Conservation (phyloP, 805 yeast species). For the Candida taoyuanica region DNA sequence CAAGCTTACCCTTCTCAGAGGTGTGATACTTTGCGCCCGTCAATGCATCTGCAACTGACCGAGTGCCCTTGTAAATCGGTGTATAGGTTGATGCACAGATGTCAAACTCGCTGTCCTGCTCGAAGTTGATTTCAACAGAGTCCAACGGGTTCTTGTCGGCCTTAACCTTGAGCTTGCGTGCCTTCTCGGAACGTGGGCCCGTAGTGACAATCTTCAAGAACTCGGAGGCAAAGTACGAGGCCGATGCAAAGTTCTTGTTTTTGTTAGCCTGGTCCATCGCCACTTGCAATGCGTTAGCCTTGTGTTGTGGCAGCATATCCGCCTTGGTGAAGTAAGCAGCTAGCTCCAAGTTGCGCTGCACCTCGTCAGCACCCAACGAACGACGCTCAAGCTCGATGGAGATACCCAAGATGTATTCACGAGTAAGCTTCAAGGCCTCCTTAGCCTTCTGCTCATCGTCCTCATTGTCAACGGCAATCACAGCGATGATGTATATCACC, state of each 20-base stretch:
- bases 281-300: constrained; percentile 83
- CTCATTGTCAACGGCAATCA: constrained; percentile 63
- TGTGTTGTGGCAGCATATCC: constrained; percentile 76
- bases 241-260: constrained; percentile 80
- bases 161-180: constrained; percentile 72
- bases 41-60: constrained; percentile 68
- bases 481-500: constrained; percentile 69
- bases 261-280: constrained; percentile 93
- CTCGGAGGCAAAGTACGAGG: constrained; percentile 85
- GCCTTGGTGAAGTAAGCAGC: constrained; percentile 95
- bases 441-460: constrained; percentile 75
- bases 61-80: constrained; percentile 80
- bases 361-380: constrained; percentile 60
- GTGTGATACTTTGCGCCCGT: constrained; percentile 86
- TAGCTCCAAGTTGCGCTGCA: constrained; percentile 84
- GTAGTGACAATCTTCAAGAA: constrained; percentile 62
- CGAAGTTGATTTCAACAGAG: constrained; percentile 86
- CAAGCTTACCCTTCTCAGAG: constrained; percentile 71
- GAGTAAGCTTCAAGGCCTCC: constrained; percentile 67
- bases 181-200: constrained; percentile 87
- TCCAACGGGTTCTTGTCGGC: constrained; percentile 71
- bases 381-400: constrained; percentile 91
- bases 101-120: constrained; percentile 86
- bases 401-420: constrained; percentile 88
- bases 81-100: constrained; percentile 84